Conservation (phyloP, 2,329 filamentous ascomycete genomes). For the Orbilia javanica region DNA sequence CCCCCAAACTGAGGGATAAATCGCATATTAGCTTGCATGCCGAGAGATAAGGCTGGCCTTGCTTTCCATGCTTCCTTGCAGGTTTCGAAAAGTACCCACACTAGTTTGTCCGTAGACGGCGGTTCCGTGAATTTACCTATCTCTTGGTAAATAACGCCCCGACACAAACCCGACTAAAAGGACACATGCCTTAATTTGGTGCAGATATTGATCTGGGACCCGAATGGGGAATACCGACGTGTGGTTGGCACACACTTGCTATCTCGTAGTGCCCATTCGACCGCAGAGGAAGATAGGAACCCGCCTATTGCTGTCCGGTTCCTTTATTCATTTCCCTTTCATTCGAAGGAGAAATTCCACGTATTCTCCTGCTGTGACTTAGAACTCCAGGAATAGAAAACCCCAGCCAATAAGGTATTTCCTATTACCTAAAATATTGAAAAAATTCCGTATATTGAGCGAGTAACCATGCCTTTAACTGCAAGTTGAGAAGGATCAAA, state of each 20-base stretch:
- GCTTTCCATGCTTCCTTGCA: conserved; percentile 29
- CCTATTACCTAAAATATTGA: conserved; percentile 57
- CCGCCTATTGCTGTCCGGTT: conserved; percentile 22
- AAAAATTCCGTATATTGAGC: conserved; percentile 32
- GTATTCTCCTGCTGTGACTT: conserved; percentile 24
- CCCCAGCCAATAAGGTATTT: conserved; percentile 39
- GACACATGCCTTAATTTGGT: conserved; percentile 26
- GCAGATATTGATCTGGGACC: conserved; percentile 7
- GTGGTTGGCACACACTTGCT: conserved; percentile 31
- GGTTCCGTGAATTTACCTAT: conserved; percentile 57
- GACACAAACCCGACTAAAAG: conserved; percentile 17
- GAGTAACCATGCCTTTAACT: conserved; percentile 32
- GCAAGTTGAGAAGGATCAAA: conserved; percentile 46
- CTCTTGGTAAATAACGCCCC: conserved; percentile 46
- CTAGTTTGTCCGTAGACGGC: conserved; percentile 29
- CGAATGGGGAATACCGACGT: conserved; percentile 45
- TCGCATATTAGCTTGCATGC: conserved; percentile 39
- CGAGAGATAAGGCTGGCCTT: conserved; percentile 54
- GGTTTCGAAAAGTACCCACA: conserved; percentile 49
- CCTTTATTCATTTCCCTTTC: conserved; percentile 8
- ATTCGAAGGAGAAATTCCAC: conserved; percentile 29
- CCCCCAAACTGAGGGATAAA: conserved; percentile 34
- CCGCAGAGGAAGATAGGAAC: conserved; percentile 23
- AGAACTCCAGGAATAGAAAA: conserved; percentile 21
- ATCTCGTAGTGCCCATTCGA: conserved; percentile 35